These are phyloP conservation scores for Elaeis oleifera DNA, from an alignment of 202 grass and related monocot species.

Conservation along the genomic window DNA sequence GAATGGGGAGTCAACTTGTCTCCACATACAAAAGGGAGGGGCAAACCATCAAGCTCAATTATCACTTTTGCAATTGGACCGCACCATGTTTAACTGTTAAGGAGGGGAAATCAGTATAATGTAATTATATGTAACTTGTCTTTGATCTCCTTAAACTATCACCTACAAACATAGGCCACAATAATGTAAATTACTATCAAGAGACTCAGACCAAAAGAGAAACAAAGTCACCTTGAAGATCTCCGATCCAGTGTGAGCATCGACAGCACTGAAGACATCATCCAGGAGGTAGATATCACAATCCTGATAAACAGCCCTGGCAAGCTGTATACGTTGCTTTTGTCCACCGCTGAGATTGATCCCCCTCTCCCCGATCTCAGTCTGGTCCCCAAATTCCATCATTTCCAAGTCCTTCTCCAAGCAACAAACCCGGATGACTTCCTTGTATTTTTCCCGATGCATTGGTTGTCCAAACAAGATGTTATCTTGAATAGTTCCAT, in stretches of 20 bases:
- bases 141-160: no score
- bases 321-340: conserved; percentile 95
- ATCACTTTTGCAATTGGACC: no score
- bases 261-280: conserved; percentile 91
- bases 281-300: conserved; percentile 90
- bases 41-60: no score
- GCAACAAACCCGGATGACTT: conserved; percentile 79
- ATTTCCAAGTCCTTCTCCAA: conserved; percentile 97
- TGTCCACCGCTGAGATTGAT: conserved; percentile 97
- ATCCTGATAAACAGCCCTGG: conserved; percentile 88
- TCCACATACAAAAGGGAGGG: no score
- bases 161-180: no score
- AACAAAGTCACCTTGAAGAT: conserved; percentile 65
- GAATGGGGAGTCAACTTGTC: no score
- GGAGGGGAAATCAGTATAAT: no score
- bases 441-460: conserved; percentile 61
- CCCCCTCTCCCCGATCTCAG: conserved; percentile 95
- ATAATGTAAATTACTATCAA: no score
- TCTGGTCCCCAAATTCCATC: conserved; percentile 99
- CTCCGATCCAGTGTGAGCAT: conserved; percentile 76
- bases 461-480: conserved; percentile 79
- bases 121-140: no score
- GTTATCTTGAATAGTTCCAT: conserved; percentile 93
- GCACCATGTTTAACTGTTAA: no score
- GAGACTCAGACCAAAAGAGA: no score